Base-by-base conservation (phyloP, 371 early-diverging fungal species). In the Fennellomyces sp. region DNA sequence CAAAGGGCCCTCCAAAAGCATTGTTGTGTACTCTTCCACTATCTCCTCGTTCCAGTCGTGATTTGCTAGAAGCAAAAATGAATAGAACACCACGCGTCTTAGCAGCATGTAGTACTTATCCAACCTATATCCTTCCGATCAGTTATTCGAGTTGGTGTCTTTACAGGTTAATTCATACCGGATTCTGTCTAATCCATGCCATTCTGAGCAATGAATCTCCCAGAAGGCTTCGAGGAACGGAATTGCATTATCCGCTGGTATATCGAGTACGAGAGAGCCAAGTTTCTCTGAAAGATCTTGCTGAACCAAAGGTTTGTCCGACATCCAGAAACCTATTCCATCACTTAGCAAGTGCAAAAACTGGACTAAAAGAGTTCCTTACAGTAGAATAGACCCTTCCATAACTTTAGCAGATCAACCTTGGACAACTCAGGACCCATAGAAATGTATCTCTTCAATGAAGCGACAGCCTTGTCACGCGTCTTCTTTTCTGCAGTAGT, bases 361-460 rank as follows among this genome's bases (percentile, higher is more conserved):
- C 27, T 12, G 19, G 38, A 25, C n/a, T 62, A n/a, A n/a, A n/a
- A n/a, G n/a, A n/a, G n/a, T n/a, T n/a, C n/a, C 88, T 65, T 86
- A 92, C 96, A 92, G 70, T 93, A 97, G 64, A 92, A 97, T 28
- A 97, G 84, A 15, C 92, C 97, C 76, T 94, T 94, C 96, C 97
- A 97, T 21, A 95, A 82, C 72, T 94, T 94, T 52, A 90, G 63
- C 51, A 94, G 78, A 28, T 94, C 94, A 27, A 83, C 55, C 23
- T 90, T 77, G 19, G 78, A 64, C 28, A 94, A 59, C n/a, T 78
- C 80, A 7, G 73, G 70, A 41, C 83, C 76, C 28, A 70, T 76
- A 2, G 83, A 69, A 25, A 96, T 72, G 68, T 85, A 91, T 48
- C 70, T 67, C 27, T 71, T 66, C 5, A 96, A 88, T 30, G 84